Percentiles rank a stretch among this genome's conserved stretches.
phyloP scores from a whole-genome alignment of 768 basidiomycete species.

The Artomyces pyxidatus region DNA sequence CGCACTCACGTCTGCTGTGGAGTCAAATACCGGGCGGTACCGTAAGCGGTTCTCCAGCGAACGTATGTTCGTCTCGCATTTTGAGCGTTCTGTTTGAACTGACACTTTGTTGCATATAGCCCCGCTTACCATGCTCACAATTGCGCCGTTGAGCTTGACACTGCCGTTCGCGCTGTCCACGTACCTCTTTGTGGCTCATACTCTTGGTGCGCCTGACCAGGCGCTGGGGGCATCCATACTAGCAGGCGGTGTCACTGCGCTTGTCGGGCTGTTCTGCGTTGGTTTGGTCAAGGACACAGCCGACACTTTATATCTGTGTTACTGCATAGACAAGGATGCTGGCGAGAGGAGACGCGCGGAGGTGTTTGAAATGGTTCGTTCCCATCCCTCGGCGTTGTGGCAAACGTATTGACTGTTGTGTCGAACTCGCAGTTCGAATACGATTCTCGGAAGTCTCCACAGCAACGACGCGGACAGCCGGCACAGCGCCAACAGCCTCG shows the following conservation, averaged over 20 bases:
- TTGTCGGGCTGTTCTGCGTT: slow-evolving; percentile 78
- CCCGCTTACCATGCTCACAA: slow-evolving; percentile 64
- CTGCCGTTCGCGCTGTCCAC: slow-evolving; percentile 76
- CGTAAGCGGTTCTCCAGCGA: slow-evolving; percentile 46
- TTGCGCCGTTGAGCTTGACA: slow-evolving; percentile 71
- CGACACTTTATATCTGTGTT: slow-evolving; percentile 60
- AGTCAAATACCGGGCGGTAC: slow-evolving; percentile 34
- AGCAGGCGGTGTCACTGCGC: slow-evolving; percentile 69
- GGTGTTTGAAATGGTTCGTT: slow-evolving; percentile 48
- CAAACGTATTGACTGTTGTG: neutral
- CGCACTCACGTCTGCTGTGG: slow-evolving; percentile 48
- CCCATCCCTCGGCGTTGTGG: neutral
- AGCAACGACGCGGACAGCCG: slow-evolving; percentile 4
- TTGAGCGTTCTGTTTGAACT: neutral
- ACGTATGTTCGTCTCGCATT: slow-evolving; percentile 33
- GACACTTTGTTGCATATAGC: slow-evolving; percentile 25
- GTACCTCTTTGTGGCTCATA: slow-evolving; percentile 87
- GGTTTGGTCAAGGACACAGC: slow-evolving; percentile 75
- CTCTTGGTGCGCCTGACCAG: slow-evolving; percentile 57
- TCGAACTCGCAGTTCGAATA: slow-evolving; percentile 11
- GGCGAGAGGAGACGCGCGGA: slow-evolving; percentile 43
- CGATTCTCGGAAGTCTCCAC: slow-evolving; percentile 4
- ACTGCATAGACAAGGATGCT: slow-evolving; percentile 53
- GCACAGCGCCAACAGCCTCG: slow-evolving; percentile 7
- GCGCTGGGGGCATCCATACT: slow-evolving; percentile 71